Percentiles rank a stretch among this genome's conserved stretches.
These are phyloP conservation scores for Lichtheimia ramosa DNA, from an alignment of 371 early-diverging fungal genomes.

Conservation along the genomic window DNA sequence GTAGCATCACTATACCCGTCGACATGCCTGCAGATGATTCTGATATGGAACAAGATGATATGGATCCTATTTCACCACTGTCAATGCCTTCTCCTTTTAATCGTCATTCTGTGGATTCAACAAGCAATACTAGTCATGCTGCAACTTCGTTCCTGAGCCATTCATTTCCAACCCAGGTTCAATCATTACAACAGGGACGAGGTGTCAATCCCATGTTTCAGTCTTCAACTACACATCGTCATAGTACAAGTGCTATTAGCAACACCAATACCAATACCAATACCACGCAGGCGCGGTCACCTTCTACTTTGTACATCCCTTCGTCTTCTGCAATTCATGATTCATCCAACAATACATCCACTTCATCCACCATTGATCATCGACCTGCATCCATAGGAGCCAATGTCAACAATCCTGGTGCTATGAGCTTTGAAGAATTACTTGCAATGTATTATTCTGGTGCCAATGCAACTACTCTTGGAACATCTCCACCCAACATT, in stretches of 20 bases:
- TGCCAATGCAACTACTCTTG: slow-evolving; percentile 2
- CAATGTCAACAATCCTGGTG: slow-evolving; percentile 14
- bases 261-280: neutral
- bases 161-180: slow-evolving; percentile 12
- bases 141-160: slow-evolving; percentile 14
- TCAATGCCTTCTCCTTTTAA: slow-evolving; percentile 10
- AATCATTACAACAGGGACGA: neutral
- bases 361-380: neutral
- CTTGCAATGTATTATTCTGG: slow-evolving; percentile 17
- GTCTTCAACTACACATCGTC: neutral
- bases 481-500: neutral
- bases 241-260: neutral
- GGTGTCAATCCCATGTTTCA: neutral
- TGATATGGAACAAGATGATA: slow-evolving; percentile 29
- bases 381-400: neutral
- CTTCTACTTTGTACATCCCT: slow-evolving; percentile 8
- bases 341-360: neutral
- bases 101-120: neutral
- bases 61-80: slow-evolving; percentile 14
- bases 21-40: slow-evolving; percentile 27
- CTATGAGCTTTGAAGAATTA: slow-evolving; percentile 26
- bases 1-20: slow-evolving; percentile 35
- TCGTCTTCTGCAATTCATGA: neutral
- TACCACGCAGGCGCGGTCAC: slow-evolving; percentile 14
- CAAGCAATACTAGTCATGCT: neutral